Evolutionary conservation across 2,329 filamentous ascomycete genomes (phyloP).

Genomic region (Bipolaris bicolor): DNA sequence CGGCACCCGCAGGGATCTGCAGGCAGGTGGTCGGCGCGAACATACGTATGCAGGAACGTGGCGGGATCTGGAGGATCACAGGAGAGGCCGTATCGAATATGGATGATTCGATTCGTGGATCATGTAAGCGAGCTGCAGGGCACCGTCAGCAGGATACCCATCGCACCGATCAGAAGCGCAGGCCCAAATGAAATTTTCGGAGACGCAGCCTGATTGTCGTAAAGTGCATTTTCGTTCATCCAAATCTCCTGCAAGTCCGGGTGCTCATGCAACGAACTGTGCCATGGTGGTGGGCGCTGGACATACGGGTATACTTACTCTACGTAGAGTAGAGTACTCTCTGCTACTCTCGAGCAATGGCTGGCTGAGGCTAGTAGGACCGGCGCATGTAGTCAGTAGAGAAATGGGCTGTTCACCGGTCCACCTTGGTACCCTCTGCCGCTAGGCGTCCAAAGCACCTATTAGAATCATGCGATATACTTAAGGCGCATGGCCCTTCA

Average conservation of each 20-base stretch:
- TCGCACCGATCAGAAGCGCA: not conserved
- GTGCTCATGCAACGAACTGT: not conserved
- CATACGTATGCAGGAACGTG: slow-evolving; percentile 14
- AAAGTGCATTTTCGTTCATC: not conserved
- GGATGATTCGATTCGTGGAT: slow-evolving; percentile 5
- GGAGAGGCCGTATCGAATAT: slow-evolving; percentile 7
- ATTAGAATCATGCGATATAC: not conserved
- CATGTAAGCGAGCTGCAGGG: slow-evolving; percentile 6
- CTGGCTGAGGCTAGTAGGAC: slow-evolving; percentile 4
- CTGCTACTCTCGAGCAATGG: not conserved
- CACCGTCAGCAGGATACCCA: slow-evolving; percentile 4
- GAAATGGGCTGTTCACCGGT: not conserved
- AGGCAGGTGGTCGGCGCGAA: slow-evolving; percentile 4
- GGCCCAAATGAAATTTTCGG: not conserved
- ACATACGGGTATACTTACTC: not conserved
- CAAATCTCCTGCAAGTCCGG: not conserved
- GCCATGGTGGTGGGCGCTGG: not conserved
- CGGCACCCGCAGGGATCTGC: slow-evolving; percentile 2
- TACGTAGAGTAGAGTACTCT: too few relatives aligned
- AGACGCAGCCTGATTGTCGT: not conserved
- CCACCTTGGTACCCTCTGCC: not conserved
- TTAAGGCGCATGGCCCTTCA: not conserved
- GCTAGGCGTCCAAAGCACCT: not conserved
- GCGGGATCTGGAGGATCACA: not conserved
- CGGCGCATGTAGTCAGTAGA: not conserved